phyloP scores from a whole-genome alignment of 2,329 filamentous ascomycete species.

The Corynespora cassiicola region DNA sequence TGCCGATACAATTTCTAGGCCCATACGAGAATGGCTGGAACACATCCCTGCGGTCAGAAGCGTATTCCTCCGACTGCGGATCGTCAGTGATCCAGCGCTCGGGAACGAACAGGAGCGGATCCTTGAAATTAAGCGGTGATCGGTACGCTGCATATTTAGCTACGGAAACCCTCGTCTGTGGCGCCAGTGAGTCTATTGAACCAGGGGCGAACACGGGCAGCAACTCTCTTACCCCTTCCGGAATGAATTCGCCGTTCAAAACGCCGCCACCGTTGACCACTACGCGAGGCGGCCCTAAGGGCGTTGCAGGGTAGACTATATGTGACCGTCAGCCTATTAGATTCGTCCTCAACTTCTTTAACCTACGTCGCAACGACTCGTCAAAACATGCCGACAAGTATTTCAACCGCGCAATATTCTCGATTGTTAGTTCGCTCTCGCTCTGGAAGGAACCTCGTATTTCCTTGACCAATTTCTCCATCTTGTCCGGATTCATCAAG shows the following conservation, averaged over 20 bases:
- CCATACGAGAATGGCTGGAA: slow-evolving; percentile 55
- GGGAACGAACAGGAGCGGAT: slow-evolving; percentile 46
- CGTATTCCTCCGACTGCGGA: slow-evolving; percentile 20
- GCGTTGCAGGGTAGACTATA: no score
- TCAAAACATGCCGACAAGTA: no score
- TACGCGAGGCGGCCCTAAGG: no score
- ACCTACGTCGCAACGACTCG: no score
- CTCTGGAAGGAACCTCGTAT: slow-evolving; percentile 13
- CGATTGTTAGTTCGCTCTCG: slow-evolving; percentile 26
- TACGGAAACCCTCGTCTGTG: slow-evolving; percentile 15
- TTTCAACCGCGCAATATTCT: slow-evolving; percentile 48
- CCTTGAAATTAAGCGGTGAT: slow-evolving; percentile 36
- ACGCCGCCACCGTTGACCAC: slow-evolving; percentile 25
- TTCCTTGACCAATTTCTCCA: slow-evolving; percentile 19
- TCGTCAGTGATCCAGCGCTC: slow-evolving; percentile 48
- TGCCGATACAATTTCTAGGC: slow-evolving; percentile 46
- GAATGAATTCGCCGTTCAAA: slow-evolving; percentile 3
- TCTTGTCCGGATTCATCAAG: slow-evolving; percentile 15
- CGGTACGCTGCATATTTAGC: slow-evolving; percentile 3
- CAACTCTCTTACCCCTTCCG: no score
- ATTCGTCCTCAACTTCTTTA: no score
- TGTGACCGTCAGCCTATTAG: slow-evolving; percentile 48
- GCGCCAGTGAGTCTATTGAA: no score
- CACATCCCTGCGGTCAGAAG: slow-evolving; percentile 37
- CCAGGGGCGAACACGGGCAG: no score